Evolutionary conservation across 192 early-diverging fungal genomes (phyloP).

Genomic region (Coemansia erecta): DNA sequence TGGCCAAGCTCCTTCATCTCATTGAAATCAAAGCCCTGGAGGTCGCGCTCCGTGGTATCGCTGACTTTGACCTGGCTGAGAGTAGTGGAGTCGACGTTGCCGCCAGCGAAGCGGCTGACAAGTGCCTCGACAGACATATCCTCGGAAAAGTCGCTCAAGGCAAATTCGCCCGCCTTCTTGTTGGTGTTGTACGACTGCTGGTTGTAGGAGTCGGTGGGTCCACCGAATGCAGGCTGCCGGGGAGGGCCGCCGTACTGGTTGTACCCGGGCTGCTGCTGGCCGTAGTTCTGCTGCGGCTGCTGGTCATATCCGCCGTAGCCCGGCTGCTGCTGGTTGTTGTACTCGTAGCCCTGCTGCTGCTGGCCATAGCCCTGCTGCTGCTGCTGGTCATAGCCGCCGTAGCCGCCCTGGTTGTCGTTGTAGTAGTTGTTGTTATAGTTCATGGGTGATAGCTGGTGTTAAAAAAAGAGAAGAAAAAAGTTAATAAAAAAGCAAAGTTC

Average conservation of each 20-base stretch:
- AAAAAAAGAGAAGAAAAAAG: constrained; percentile 1
- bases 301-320: too few species aligned
- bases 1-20: constrained; percentile 7
- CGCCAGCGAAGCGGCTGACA: constrained; percentile 10
- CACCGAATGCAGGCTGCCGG: too few species aligned
- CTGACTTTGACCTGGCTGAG: constrained; percentile 1
- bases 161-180: too few species aligned
- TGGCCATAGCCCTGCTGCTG: constrained; percentile 19
- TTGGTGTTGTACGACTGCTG: too few species aligned
- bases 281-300: too few species aligned
- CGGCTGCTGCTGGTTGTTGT: constrained; percentile 3
- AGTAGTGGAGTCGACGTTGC: not conserved
- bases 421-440: constrained; percentile 10
- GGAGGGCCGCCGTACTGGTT: too few species aligned
- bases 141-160: too few species aligned
- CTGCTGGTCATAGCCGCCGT: constrained; percentile 12
- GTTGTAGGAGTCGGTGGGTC: too few species aligned
- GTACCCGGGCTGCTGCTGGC: too few species aligned
- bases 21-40: constrained; percentile 29
- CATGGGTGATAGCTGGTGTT: constrained; percentile 3
- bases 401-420: constrained; percentile 9
- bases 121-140: constrained; percentile 6
- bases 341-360: not conserved
- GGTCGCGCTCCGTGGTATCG: constrained; percentile 26
- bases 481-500: not conserved